A percentile compares a stretch with the other conserved stretches of the same genome.
phyloP scores from a whole-genome alignment of 495 filamentous ascomycete species.

The Hypoxylon perforatum region DNA sequence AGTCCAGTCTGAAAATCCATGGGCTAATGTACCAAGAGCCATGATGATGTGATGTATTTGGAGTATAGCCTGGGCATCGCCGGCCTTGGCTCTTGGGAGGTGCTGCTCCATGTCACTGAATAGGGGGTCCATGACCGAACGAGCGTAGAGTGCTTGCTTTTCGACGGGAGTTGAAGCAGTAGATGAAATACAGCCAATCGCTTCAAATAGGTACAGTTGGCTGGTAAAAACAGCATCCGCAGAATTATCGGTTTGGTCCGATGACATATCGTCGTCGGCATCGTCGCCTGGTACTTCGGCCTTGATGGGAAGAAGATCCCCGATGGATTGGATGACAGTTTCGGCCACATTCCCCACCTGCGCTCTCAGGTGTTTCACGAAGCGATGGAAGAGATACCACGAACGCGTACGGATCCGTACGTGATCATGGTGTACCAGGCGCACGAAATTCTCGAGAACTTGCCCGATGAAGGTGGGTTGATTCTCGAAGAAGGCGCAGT shows the following conservation, averaged over 20 bases:
- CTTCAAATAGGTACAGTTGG: conserved; percentile 94
- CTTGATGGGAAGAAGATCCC: conserved; percentile 87
- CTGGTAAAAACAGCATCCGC: conserved; percentile 89
- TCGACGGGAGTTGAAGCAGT: conserved; percentile 76
- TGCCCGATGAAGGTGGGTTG: conserved; percentile 81
- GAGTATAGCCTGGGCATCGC: conserved; percentile 80
- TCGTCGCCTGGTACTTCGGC: conserved; percentile 84
- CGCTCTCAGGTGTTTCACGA: conserved; percentile 86
- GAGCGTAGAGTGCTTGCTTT: conserved; percentile 84
- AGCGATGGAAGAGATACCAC: conserved; percentile 95
- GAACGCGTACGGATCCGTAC: conserved; percentile 86
- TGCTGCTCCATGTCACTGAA: conserved; percentile 86
- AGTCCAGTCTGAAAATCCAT: conserved; percentile 88
- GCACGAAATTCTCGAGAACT: conserved; percentile 92
- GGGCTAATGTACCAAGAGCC: conserved; percentile 90
- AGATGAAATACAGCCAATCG: conserved; percentile 89
- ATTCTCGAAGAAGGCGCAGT: conserved; percentile 89
- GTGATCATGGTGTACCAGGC: conserved; percentile 86
- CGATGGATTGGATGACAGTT: conserved; percentile 87
- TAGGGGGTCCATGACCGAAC: conserved; percentile 85
- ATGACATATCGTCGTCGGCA: conserved; percentile 90
- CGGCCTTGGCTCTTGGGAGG: conserved; percentile 75
- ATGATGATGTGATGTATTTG: conserved; percentile 97
- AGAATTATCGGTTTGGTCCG: conserved; percentile 87
- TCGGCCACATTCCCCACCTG: conserved; percentile 90